These are phyloP conservation scores for Hanseniaspora thailandica DNA, from an alignment of 805 yeast genomes.

Conservation along the genomic window DNA sequence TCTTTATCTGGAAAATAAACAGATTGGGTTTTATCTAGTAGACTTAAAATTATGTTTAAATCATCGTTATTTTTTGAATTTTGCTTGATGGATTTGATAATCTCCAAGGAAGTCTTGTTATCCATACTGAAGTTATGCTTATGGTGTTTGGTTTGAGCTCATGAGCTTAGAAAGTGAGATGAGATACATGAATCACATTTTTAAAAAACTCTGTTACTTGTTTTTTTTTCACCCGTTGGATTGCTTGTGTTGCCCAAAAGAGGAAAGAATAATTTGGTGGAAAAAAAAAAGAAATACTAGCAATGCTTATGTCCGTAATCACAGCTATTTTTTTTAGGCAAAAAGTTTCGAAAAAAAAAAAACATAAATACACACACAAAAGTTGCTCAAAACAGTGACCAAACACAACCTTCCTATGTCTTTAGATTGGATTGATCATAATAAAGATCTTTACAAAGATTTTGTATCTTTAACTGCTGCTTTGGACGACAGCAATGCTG, in stretches of 20 bases:
- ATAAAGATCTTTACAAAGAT: not conserved
- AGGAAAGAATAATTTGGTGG: not conserved
- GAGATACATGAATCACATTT: no score
- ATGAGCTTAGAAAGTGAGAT: constrained; percentile 21
- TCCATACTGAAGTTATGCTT: not conserved
- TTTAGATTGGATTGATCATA: not conserved
- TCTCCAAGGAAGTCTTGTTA: constrained; percentile 2
- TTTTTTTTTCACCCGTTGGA: not conserved
- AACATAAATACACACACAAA: not conserved
- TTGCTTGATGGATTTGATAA: constrained; percentile 9
- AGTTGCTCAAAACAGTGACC: no score
- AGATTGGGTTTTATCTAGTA: not conserved
- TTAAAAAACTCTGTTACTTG: no score
- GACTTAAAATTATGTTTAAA: not conserved
- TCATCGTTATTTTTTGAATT: constrained; percentile 6
- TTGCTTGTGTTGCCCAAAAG: not conserved
- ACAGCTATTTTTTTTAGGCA: not conserved
- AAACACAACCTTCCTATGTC: no score
- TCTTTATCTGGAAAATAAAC: constrained; percentile 46
- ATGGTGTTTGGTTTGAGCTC: constrained; percentile 54
- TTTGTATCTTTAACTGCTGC: not conserved
- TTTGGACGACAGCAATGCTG: constrained; percentile 4
- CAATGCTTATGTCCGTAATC: not conserved
- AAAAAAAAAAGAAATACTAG: not conserved
- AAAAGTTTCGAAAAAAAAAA: not conserved